phyloP scores from a whole-genome alignment of 2,329 filamentous ascomycete genomes.

The Drechslera avenae region DNA sequence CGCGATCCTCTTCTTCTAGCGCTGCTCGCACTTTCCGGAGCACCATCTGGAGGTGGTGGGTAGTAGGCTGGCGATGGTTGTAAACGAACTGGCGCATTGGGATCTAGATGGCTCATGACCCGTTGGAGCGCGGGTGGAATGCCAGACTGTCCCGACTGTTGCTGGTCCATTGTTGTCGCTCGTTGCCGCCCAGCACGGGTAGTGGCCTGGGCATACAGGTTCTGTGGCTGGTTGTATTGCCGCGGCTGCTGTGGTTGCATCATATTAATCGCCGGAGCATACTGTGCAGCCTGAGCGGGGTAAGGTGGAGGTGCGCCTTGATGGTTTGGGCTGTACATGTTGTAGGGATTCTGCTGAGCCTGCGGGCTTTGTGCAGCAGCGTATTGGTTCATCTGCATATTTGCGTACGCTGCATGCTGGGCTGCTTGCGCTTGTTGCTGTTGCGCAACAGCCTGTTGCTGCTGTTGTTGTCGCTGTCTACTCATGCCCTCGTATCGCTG shows the following conservation, averaged over 20 bases:
- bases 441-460: constrained; percentile 59
- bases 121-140: constrained; percentile 92
- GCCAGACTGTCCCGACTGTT: constrained; percentile 86
- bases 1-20: constrained; percentile 78
- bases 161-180: constrained; percentile 94
- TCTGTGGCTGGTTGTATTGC: constrained; percentile 66
- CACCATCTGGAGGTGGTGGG: constrained; percentile 85
- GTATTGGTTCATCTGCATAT: constrained; percentile 64
- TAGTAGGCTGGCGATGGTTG: constrained; percentile 98
- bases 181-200: constrained; percentile 81
- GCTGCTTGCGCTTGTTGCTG: constrained; percentile 58
- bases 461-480: constrained; percentile 78
- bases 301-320: constrained; percentile 81
- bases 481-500: constrained; percentile 92
- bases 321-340: constrained; percentile 72
- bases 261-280: constrained; percentile 62
- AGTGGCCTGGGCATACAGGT: constrained; percentile 74
- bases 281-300: constrained; percentile 66
- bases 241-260: constrained; percentile 47
- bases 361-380: constrained; percentile 52
- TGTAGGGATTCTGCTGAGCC: constrained; percentile 71
- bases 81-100: constrained; percentile 87
- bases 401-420: constrained; percentile 70
- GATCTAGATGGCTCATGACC: constrained; percentile 94
- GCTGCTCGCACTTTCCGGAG: constrained; percentile 67